phyloP scores from a whole-genome alignment of 2,329 filamentous ascomycete species.

The Cercospora zeae-maydis region DNA sequence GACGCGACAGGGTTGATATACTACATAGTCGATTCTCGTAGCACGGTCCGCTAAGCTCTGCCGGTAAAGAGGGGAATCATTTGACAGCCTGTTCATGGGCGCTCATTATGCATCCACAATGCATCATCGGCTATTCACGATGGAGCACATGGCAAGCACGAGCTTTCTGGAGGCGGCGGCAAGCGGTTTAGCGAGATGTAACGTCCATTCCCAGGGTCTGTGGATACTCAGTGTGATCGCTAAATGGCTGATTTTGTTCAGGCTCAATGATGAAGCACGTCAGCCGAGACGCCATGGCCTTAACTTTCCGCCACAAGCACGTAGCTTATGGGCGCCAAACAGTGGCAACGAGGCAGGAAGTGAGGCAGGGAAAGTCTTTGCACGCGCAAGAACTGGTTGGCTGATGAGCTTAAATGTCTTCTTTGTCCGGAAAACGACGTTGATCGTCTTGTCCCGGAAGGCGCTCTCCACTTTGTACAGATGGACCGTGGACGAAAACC shows the following conservation, averaged over 20 bases:
- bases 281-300: conserved; percentile 11
- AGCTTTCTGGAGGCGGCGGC: conserved; percentile 2
- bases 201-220: neutral
- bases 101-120: neutral
- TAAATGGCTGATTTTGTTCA: conserved; percentile 8
- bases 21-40: neutral
- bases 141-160: conserved; percentile 14
- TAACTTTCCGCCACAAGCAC: conserved; percentile 10
- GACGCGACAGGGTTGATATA: conserved; percentile 4
- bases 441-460: neutral
- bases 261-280: conserved; percentile 15
- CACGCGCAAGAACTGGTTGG: conserved; percentile 8
- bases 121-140: conserved; percentile 15
- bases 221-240: neutral
- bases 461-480: neutral
- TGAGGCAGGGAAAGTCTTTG: neutral
- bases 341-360: neutral
- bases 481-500: neutral
- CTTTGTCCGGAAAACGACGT: neutral
- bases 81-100: neutral
- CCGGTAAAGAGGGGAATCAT: conserved; percentile 16
- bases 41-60: conserved; percentile 5
- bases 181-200: conserved; percentile 4
- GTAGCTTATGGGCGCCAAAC: conserved; percentile 1
- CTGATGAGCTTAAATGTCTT: conserved; percentile 10